Base-by-base conservation (phyloP, 306 rosid species). In the Trifolium fragiferum region DNA sequence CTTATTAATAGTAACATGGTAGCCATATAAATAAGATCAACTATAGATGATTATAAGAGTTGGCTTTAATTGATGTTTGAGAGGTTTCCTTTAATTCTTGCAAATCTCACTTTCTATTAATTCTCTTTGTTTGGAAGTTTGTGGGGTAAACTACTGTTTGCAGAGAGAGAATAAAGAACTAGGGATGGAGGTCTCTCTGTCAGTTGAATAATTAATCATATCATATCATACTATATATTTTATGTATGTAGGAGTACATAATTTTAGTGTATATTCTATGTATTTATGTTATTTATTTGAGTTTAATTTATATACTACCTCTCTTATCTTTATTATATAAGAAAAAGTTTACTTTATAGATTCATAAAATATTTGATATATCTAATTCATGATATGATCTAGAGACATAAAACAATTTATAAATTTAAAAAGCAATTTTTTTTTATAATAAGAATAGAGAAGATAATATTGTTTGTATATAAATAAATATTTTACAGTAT, bases 111-210 rank as follows among this genome's bases (percentile, higher is more conserved):
- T 91, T 92, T 92, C 93, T 84, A 86, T 87, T 86, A 87, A 89
- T 94, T 90, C 89, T 81, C 87, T 90, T 86, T 86, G 75, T 90
- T 90, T 94, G 96, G 96, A 94, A 89, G 89, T 83, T 92, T 94
- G 93, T 88, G 97, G 73, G 77, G 74, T 66, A 70, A 86, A 82
- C 87, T 85, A 82, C 87, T 85, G 80, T 80, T 77, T 82, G 85
- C 86, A 82, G 67, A 75, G 73, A 81, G 75, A 55, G 53, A 78
- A 76, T 30, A 64, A 23, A 57, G 30, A 14, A 10, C 72, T 21
- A 72, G 44, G 78, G 79, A 84, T 83, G 93, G 83, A 86, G 91
- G 86, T 87, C 88, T 70, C 83, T 88, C 87, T 71, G 90, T 87
- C 83, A 80, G 72, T 80, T 80, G 70, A 79, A 68, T 76, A 51